Evolutionary conservation across 495 filamentous ascomycete genomes (phyloP).

Genomic region (Penicillium maclennaniae): DNA sequence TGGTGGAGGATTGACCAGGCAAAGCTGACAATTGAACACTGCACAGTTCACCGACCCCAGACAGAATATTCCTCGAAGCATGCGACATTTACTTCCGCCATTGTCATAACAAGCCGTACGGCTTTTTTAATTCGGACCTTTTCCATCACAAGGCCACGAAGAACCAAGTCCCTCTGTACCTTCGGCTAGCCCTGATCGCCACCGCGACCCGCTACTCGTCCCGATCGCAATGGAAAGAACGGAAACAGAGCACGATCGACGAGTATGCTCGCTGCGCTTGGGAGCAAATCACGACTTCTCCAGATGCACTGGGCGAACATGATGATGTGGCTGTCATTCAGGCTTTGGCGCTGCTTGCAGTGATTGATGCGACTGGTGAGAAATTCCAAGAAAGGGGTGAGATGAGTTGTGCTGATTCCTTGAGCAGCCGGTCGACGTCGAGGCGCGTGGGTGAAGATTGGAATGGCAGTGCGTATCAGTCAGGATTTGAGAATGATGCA

Average conservation of each 20-base stretch:
- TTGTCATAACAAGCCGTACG: conserved; percentile 32
- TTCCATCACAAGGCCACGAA: conserved; percentile 17
- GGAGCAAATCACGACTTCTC: conserved; percentile 21
- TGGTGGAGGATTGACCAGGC: not conserved
- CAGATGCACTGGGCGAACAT: conserved; percentile 10
- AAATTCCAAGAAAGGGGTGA: not conserved
- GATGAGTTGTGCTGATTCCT: conserved; percentile 3
- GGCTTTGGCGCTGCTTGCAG: conserved; percentile 24
- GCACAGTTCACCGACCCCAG: conserved; percentile 7
- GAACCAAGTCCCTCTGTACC: conserved; percentile 17
- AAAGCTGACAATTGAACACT: not conserved
- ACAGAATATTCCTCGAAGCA: conserved; percentile 23
- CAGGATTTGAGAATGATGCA: conserved; percentile 30
- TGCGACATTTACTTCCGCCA: conserved; percentile 26
- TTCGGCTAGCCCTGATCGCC: conserved; percentile 28
- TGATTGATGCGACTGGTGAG: conserved; percentile 31
- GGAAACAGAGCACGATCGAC: conserved; percentile 19
- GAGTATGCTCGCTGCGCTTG: conserved; percentile 27
- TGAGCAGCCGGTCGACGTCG: conserved; percentile 21
- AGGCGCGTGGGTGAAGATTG: conserved; percentile 32
- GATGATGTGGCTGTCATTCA: conserved; percentile 26
- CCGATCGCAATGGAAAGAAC: conserved; percentile 18
- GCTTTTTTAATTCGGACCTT: conserved; percentile 24
- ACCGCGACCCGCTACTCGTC: conserved; percentile 25
- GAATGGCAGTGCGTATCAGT: conserved; percentile 27